Evolutionary conservation across 805 yeast genomes (phyloP).

Genomic region (Wickerhamiella qilinensis): DNA sequence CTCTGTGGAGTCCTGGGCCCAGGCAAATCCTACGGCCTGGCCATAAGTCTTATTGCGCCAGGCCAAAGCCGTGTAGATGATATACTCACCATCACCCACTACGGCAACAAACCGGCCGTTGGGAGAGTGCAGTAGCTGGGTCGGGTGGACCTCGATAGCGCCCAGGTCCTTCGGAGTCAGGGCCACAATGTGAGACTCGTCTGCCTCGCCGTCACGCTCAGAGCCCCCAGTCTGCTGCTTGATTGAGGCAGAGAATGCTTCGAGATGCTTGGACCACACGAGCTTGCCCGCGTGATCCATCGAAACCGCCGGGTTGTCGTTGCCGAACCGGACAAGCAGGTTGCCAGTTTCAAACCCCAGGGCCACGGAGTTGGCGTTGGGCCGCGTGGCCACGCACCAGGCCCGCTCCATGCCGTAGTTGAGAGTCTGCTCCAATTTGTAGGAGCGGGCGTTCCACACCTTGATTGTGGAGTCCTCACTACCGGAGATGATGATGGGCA

Average conservation of each 20-base stretch:
- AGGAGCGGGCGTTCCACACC: slow-evolving; percentile 89
- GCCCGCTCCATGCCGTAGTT: slow-evolving; percentile 89
- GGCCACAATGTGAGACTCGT: slow-evolving; percentile 26
- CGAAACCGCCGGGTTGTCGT: slow-evolving; percentile 83
- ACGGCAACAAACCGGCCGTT: slow-evolving; percentile 95
- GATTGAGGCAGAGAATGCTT: slow-evolving; percentile 69
- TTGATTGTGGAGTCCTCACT: slow-evolving; percentile 91
- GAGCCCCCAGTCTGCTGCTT: slow-evolving; percentile 57
- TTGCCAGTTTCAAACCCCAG: slow-evolving; percentile 93
- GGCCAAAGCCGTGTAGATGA: slow-evolving; percentile 88
- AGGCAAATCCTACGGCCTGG: slow-evolving; percentile 73
- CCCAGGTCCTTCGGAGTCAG: slow-evolving; percentile 83
- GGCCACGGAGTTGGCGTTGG: slow-evolving; percentile 63
- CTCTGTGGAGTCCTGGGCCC: slow-evolving; percentile 84
- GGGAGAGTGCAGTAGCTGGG: slow-evolving; percentile 77
- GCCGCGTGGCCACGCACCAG: slow-evolving; percentile 79
- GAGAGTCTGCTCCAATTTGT: slow-evolving; percentile 80
- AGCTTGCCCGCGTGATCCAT: slow-evolving; percentile 89
- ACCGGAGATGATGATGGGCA: slow-evolving; percentile 88
- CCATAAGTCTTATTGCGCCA: slow-evolving; percentile 97
- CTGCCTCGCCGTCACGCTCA: slow-evolving; percentile 17
- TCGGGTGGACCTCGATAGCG: slow-evolving; percentile 85
- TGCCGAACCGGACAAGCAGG: slow-evolving; percentile 76
- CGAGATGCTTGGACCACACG: slow-evolving; percentile 81
- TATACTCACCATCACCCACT: slow-evolving; percentile 95